Evolutionary conservation across 2,329 filamentous ascomycete genomes (phyloP).

Genomic region (Massarina eburnea): DNA sequence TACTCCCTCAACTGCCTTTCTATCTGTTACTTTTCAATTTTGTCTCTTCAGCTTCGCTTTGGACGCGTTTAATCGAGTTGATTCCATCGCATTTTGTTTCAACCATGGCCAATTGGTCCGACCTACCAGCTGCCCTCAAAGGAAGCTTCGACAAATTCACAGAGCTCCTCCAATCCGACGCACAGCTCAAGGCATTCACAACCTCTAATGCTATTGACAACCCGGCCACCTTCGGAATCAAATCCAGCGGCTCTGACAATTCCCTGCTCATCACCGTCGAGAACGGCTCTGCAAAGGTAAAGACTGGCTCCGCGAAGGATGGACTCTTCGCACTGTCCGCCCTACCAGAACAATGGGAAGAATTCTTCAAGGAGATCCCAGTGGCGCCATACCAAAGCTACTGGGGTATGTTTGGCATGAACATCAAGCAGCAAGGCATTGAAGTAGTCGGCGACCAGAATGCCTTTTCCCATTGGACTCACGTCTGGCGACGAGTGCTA

Average conservation of each 20-base stretch:
- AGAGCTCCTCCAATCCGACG: slow-evolving; percentile 36
- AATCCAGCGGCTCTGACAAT: slow-evolving; percentile 36
- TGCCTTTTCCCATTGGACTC: slow-evolving; percentile 49
- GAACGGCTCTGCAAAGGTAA: slow-evolving; percentile 33
- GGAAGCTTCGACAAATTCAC: slow-evolving; percentile 34
- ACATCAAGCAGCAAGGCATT: slow-evolving; percentile 53
- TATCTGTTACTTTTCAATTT: not conserved
- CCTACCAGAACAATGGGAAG: slow-evolving; percentile 50
- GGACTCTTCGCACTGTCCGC: slow-evolving; percentile 45
- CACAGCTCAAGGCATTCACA: slow-evolving; percentile 39
- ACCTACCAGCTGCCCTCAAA: slow-evolving; percentile 35
- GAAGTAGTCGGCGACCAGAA: slow-evolving; percentile 50
- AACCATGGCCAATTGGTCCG: slow-evolving; percentile 36
- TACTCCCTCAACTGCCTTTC: not conserved
- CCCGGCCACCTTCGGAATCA: slow-evolving; percentile 38
- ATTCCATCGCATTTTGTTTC: not conserved
- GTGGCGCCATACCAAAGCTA: slow-evolving; percentile 50
- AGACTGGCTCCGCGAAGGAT: slow-evolving; percentile 32
- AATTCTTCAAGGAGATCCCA: slow-evolving; percentile 49
- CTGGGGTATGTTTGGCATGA: slow-evolving; percentile 52
- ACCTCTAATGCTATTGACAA: slow-evolving; percentile 38
- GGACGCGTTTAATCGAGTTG: not conserved
- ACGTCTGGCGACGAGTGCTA: slow-evolving; percentile 52
- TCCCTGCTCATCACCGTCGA: slow-evolving; percentile 36
- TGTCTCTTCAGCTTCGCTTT: not conserved